These are phyloP conservation scores for Podila verticillata DNA, from an alignment of 192 early-diverging fungal genomes.

Conservation along the genomic window DNA sequence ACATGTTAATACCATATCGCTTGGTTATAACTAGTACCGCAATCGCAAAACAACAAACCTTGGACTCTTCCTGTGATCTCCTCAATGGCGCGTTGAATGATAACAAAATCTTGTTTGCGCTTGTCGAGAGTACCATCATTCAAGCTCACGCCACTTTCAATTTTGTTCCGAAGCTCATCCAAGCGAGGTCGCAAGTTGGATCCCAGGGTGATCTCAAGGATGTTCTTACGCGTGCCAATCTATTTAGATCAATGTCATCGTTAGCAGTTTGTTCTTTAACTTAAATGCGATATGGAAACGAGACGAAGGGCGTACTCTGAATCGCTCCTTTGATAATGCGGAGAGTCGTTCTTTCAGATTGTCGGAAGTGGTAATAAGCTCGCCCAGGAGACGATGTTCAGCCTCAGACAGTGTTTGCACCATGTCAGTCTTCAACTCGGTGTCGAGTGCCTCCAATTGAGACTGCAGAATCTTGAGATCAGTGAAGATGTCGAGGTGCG, in stretches of 20 bases:
- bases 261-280: not conserved
- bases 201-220: conserved; percentile 76
- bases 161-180: conserved; percentile 73
- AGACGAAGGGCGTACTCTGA: conserved; percentile 54
- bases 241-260: conserved; percentile 30
- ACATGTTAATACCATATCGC: not conserved
- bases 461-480: conserved; percentile 60
- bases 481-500: conserved; percentile 54
- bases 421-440: conserved; percentile 70
- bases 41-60: conserved; percentile 25
- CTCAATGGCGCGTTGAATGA: conserved; percentile 30
- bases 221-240: conserved; percentile 76
- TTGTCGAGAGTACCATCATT: conserved; percentile 57
- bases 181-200: conserved; percentile 73
- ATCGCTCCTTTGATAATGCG: conserved; percentile 61
- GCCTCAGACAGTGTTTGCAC: conserved; percentile 59
- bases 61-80: conserved; percentile 42
- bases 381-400: conserved; percentile 62
- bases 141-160: conserved; percentile 57
- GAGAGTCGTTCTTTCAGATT: conserved; percentile 64
- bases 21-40: not conserved
- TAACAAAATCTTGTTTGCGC: conserved; percentile 21
- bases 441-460: conserved; percentile 67
- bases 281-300: not conserved
- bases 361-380: conserved; percentile 63